Evolutionary conservation across 23 red algal species (phyloP).

Genomic region (Agarophyton chilense): DNA sequence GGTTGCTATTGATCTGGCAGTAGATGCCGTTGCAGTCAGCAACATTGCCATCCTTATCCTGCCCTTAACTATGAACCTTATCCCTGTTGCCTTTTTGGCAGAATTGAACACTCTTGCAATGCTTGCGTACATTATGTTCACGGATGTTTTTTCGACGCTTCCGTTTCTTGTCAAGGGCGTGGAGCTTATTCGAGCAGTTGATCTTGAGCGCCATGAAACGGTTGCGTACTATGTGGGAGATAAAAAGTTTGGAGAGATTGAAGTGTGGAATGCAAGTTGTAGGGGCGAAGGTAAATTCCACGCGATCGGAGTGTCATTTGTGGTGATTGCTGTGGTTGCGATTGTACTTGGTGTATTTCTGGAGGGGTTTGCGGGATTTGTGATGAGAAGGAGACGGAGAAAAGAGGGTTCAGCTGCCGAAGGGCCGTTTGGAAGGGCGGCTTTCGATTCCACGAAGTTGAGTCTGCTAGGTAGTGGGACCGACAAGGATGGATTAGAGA

Average conservation of each 20-base stretch:
- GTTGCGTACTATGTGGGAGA: constrained; percentile 11
- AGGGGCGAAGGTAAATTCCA: not conserved
- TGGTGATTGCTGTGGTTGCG: constrained; percentile 19
- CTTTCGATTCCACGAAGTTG: constrained; percentile 1
- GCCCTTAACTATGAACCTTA: constrained; percentile 39
- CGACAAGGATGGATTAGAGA: not conserved
- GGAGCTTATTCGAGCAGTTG: not conserved
- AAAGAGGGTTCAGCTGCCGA: constrained; percentile 17
- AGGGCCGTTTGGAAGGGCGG: constrained; percentile 16
- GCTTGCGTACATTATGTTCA: constrained; percentile 43
- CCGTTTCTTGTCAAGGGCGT: constrained; percentile 53
- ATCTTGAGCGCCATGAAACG: not conserved
- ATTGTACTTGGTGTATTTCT: constrained; percentile 10
- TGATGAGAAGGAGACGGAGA: constrained; percentile 19
- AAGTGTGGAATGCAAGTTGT: not conserved
- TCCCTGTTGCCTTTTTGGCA: constrained; percentile 38
- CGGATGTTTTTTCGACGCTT: constrained; percentile 31
- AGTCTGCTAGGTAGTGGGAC: constrained; percentile 8
- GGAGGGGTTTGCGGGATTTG: not conserved
- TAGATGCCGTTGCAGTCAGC: constrained; percentile 5
- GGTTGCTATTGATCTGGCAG: constrained; percentile 9
- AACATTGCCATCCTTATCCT: constrained; percentile 35
- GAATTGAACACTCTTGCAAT: constrained; percentile 10
- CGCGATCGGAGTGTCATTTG: constrained; percentile 1
- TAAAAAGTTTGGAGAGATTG: not conserved